Evolutionary conservation across 1,139 yeast genomes (phyloP), one percentile per base, ranked within the genome.

Genomic region (Hyphopichia wangnamkhiaoensis): DNA sequence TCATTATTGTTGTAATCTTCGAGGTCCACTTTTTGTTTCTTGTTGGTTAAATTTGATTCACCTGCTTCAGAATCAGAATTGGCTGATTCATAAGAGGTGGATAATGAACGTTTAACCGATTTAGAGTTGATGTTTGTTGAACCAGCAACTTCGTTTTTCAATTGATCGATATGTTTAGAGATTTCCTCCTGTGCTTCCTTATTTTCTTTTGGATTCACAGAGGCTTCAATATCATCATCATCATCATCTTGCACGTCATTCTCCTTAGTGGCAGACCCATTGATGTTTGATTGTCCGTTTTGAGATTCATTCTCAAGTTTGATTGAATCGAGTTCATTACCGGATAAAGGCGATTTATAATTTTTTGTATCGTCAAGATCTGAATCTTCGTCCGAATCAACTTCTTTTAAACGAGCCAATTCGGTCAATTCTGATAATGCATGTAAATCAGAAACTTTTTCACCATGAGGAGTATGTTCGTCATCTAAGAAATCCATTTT

Each of bases 401-500:
- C 59, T 44, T 68, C 63, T 58, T 66, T 51, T 61, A 67, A 52
- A 56, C 76, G 58, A 10, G 77, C 73, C 45, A 70, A 49, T 38
- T 67, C 69, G 3, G 76, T 71, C 41, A 71, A 58, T 39, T 65
- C 60, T 2, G 72, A 64, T 37, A 72, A 59, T 2, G 68, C 63
- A 39, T 61, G 63, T 43, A 72, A 61, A 46, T 72, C 77, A 45
- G 71, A 66, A 4, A 52, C 65, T 29, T 54, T 55, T 23, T 60
- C 61, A 8, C 51, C 49, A 23, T 47, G 40, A 17, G 57, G 44
- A 41, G 54, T 56, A 17, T 45, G 45, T 31, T 65, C 72, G 40
- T 69, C 75, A 27, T 70, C 75, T 41, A 72, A 53, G 46, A 72
- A 72, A 51, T 80, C 88, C 84, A 84, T 79, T 47, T 76, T 79